Percentiles rank a stretch among this genome's conserved stretches.
Conservation (phyloP, 2,329 filamentous ascomycete species). For the Aspergillus sp. region DNA sequence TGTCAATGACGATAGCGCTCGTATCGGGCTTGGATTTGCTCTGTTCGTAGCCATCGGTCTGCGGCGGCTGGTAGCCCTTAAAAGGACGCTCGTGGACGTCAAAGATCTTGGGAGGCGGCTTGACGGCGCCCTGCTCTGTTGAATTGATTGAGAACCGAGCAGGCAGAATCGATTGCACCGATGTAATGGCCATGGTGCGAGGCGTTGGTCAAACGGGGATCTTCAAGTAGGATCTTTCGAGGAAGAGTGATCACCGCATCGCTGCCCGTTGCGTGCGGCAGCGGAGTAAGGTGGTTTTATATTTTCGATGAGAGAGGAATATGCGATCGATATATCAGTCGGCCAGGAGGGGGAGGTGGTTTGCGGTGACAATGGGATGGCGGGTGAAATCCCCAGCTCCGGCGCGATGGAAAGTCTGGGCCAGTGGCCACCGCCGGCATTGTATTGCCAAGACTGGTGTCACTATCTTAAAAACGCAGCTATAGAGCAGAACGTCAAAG, state of each 20-base stretch:
- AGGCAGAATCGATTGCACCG: constrained; percentile 36
- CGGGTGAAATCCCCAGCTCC: constrained; percentile 15
- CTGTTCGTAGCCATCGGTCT: constrained; percentile 68
- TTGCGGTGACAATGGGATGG: constrained; percentile 6
- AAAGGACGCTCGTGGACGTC: constrained; percentile 60
- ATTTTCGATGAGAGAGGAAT: not conserved
- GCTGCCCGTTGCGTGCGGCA: constrained; percentile 13
- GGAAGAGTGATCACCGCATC: constrained; percentile 19
- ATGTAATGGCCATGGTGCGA: constrained; percentile 46
- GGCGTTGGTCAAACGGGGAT: constrained; percentile 23
- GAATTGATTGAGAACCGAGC: constrained; percentile 42
- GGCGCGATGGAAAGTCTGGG: constrained; percentile 16
- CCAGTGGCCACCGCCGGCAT: constrained; percentile 10
- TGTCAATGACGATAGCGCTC: constrained; percentile 93
- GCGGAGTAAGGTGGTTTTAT: not conserved
- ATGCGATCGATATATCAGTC: not conserved
- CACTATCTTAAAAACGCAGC: not conserved
- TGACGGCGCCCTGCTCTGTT: constrained; percentile 51
- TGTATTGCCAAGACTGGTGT: constrained; percentile 20
- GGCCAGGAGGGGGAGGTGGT: not conserved
- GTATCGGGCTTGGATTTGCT: constrained; percentile 60
- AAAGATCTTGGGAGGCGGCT: constrained; percentile 56
- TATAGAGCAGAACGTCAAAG: not conserved
- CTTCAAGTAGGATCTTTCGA: constrained; percentile 17
- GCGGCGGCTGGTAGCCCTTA: constrained; percentile 57